These are phyloP conservation scores for Dictyostelium purpureum DNA, from an alignment of 78 protist species.

Conservation along the genomic window DNA sequence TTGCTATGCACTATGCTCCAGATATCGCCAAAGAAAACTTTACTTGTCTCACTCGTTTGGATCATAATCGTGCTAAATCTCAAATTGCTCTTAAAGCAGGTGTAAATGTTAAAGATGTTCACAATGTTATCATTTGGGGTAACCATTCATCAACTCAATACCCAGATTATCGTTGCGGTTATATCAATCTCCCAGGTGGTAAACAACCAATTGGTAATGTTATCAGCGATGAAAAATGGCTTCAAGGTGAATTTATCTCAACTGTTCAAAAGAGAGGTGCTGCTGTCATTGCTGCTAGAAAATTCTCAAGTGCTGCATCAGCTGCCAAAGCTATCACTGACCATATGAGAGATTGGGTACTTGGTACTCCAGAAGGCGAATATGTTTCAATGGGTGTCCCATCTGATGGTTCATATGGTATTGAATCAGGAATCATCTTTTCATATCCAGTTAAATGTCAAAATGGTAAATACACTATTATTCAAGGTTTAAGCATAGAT, in stretches of 20 bases:
- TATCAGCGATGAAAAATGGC: constrained; percentile 74
- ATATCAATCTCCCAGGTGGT: constrained; percentile 40
- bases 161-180: constrained; percentile 83
- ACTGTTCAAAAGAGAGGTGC: constrained; percentile 96
- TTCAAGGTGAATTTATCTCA: constrained; percentile 75
- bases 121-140: constrained; percentile 94
- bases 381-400: constrained; percentile 84
- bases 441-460: constrained; percentile 82
- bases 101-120: constrained; percentile 57
- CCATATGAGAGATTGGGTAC: constrained; percentile 82
- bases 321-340: constrained; percentile 92
- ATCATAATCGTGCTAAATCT: constrained; percentile 91
- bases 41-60: constrained; percentile 95
- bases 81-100: constrained; percentile 68
- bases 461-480: constrained; percentile 65
- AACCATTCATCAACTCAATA: constrained; percentile 91
- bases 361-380: constrained; percentile 80
- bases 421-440: constrained; percentile 67
- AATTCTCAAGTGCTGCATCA: constrained; percentile 89
- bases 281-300: constrained; percentile 89
- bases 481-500: constrained; percentile 84
- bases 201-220: constrained; percentile 32
- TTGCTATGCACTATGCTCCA: constrained; percentile 80
- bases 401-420: constrained; percentile 79
- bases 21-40: constrained; percentile 90